Evolutionary conservation across 2,329 filamentous ascomycete genomes (phyloP).

Genomic region (Phaeoacremonium minimum): DNA sequence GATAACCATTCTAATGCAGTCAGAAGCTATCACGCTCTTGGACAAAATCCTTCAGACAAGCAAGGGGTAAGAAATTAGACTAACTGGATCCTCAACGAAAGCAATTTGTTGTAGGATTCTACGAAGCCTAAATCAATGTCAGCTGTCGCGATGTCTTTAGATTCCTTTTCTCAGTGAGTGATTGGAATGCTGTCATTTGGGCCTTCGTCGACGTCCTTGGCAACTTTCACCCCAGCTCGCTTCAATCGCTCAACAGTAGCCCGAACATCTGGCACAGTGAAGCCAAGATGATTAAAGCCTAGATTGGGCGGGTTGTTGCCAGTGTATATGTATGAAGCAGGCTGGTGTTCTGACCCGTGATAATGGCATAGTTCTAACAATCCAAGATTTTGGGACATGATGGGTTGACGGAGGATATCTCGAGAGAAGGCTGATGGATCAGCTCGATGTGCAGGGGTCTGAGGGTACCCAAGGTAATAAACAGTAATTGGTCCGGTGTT

Average conservation of each 20-base stretch:
- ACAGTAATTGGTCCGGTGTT: neutral
- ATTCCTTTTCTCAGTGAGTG: too few species aligned
- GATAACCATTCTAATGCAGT: too few species aligned
- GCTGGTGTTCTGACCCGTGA: neutral
- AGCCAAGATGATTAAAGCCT: neutral
- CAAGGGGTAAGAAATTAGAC: too few species aligned
- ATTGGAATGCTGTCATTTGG: too few species aligned
- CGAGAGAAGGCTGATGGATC: neutral
- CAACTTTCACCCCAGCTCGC: neutral
- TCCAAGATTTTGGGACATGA: neutral
- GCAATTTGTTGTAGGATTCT: too few species aligned
- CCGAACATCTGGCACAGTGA: neutral
- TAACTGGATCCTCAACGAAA: too few species aligned
- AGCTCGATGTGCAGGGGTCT: neutral
- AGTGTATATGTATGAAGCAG: neutral
- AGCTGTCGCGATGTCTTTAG: too few species aligned
- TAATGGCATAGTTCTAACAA: neutral
- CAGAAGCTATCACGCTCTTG: too few species aligned
- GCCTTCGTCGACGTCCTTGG: too few species aligned
- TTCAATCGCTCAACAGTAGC: neutral
- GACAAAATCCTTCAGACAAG: too few species aligned
- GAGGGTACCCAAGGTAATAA: neutral
- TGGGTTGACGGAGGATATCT: neutral
- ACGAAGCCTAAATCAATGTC: too few species aligned
- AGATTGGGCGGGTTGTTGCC: neutral